Conservation (phyloP, 2,329 filamentous ascomycete species). For the Aspergillus ibericus region DNA sequence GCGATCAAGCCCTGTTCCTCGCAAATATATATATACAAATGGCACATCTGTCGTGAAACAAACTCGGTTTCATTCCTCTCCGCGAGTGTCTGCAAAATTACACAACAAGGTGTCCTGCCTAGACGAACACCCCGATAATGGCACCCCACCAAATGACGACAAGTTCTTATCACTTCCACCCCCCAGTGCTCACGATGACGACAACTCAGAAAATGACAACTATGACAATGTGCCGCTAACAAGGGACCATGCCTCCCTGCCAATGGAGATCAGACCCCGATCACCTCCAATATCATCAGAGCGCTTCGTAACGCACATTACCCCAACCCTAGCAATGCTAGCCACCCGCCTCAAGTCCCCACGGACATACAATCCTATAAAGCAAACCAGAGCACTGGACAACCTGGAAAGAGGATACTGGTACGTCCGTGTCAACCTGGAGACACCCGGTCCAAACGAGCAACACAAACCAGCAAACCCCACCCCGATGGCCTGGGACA, state of each 20-base stretch:
- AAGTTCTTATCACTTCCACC: background rate
- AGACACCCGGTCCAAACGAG: constrained; percentile 17
- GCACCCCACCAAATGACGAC: background rate
- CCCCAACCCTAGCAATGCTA: constrained; percentile 55
- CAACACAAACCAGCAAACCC: background rate
- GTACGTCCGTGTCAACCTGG: constrained; percentile 63
- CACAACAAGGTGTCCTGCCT: background rate
- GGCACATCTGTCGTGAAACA: constrained; percentile 10
- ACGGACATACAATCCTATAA: constrained; percentile 55
- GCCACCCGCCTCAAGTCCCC: constrained; percentile 53
- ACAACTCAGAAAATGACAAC: background rate
- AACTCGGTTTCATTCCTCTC: constrained; percentile 11
- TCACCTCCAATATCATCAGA: constrained; percentile 52
- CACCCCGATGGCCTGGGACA: constrained; percentile 30
- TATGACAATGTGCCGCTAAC: too few species aligned
- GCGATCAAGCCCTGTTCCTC: background rate
- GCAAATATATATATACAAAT: background rate
- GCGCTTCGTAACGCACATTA: constrained; percentile 57
- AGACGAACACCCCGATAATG: background rate
- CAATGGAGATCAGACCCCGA: constrained; percentile 52
- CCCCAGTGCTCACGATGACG: background rate
- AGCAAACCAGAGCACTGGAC: constrained; percentile 52
- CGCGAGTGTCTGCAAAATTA: background rate
- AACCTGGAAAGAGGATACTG: constrained; percentile 76
- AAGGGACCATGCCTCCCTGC: constrained; percentile 19